These are phyloP conservation scores for Solanum pinnatisectum DNA, from an alignment of 257 asterid species.

Conservation along the genomic window DNA sequence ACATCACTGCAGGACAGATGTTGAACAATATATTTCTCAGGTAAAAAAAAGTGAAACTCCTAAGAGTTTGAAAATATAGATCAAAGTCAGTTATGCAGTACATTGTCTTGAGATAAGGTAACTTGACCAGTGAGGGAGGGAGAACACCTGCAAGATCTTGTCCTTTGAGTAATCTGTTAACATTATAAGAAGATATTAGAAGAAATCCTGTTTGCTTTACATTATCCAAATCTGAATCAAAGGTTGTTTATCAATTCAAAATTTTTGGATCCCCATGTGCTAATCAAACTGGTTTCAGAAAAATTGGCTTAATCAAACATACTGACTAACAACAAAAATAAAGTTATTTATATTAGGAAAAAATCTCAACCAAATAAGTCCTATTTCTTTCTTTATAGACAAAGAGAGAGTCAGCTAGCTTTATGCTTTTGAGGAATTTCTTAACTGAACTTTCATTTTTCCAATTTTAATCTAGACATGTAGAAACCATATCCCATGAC, in stretches of 20 bases:
- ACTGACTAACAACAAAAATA: not conserved
- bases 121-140: constrained; percentile 41
- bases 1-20: no score
- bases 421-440: not conserved
- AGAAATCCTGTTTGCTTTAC: no score
- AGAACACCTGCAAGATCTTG: constrained; percentile 46
- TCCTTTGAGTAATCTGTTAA: constrained; percentile 30
- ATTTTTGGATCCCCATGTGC: not conserved
- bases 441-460: not conserved
- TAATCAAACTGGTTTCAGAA: not conserved
- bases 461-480: not conserved
- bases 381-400: not conserved
- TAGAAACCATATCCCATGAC: not conserved
- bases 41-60: no score
- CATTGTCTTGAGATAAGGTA: constrained; percentile 48
- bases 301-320: not conserved
- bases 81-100: not conserved
- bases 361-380: not conserved
- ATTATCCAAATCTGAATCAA: not conserved
- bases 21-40: no score
- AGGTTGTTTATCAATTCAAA: not conserved
- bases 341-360: not conserved
- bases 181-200: not conserved
- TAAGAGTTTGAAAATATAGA: no score
- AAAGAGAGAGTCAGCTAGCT: not conserved